Evolutionary conservation across 2,329 filamentous ascomycete species (phyloP).

Genomic region (Elsinoe ampelina): DNA sequence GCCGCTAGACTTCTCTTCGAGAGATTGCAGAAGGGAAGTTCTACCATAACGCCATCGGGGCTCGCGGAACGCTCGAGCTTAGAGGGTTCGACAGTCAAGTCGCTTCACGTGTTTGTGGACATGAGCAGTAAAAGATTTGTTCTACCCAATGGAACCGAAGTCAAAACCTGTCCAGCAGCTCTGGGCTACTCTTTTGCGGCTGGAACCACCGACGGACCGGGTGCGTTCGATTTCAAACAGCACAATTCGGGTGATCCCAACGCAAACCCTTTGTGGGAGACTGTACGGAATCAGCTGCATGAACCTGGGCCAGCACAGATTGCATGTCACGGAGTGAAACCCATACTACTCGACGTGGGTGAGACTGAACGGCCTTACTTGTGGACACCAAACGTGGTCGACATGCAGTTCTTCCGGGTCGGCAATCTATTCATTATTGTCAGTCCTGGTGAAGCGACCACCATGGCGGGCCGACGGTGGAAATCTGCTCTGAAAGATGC

Average conservation of each 20-base stretch:
- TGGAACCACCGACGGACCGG: constrained; percentile 84
- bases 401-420: constrained; percentile 75
- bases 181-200: constrained; percentile 89
- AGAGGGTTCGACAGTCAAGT: constrained; percentile 58
- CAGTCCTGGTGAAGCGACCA: constrained; percentile 78
- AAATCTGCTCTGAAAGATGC: constrained; percentile 40
- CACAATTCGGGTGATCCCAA: constrained; percentile 65
- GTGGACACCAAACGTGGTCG: constrained; percentile 87
- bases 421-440: constrained; percentile 79
- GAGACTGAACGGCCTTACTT: constrained; percentile 67
- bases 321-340: constrained; percentile 70
- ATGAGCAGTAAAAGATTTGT: constrained; percentile 66
- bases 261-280: constrained; percentile 68
- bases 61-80: not conserved
- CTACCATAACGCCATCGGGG: too few relatives aligned
- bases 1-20: constrained; percentile 53
- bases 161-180: constrained; percentile 73
- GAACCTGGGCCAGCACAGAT: constrained; percentile 60
- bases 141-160: constrained; percentile 61
- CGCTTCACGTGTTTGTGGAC: constrained; percentile 78
- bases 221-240: constrained; percentile 88
- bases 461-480: constrained; percentile 88
- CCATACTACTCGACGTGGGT: constrained; percentile 80
- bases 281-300: constrained; percentile 65
- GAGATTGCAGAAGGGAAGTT: constrained; percentile 32